These are phyloP conservation scores for Mycocentrospora acerina DNA, from an alignment of 2,329 filamentous ascomycete species.

Conservation along the genomic window DNA sequence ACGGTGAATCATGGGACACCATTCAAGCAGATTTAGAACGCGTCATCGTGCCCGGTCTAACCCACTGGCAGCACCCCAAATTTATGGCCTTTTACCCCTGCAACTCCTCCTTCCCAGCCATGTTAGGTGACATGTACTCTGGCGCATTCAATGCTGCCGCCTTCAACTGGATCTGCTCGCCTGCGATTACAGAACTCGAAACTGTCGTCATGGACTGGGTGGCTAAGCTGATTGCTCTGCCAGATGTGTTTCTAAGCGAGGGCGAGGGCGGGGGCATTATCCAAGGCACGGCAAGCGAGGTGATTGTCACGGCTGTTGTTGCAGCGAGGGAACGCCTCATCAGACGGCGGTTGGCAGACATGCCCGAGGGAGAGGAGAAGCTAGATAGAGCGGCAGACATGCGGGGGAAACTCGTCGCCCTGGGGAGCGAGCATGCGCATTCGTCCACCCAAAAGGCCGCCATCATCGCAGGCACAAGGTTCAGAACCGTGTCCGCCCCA, in stretches of 20 bases:
- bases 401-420: conserved; percentile 72
- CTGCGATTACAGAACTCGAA: conserved; percentile 89
- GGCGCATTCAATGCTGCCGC: conserved; percentile 85
- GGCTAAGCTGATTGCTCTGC: conserved; percentile 72
- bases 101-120: conserved; percentile 76
- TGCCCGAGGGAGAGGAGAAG: conserved; percentile 38
- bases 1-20: conserved; percentile 71
- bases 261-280: conserved; percentile 88
- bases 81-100: conserved; percentile 97
- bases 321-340: conserved; percentile 69
- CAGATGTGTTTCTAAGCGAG: conserved; percentile 71
- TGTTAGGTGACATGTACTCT: conserved; percentile 90
- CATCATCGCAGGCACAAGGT: conserved; percentile 81
- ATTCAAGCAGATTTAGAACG: conserved; percentile 82
- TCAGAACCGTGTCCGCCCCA: conserved; percentile 65
- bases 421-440: conserved; percentile 79
- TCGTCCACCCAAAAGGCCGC: conserved; percentile 86
- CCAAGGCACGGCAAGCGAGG: conserved; percentile 86
- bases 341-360: conserved; percentile 50
- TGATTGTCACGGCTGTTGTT: conserved; percentile 81
- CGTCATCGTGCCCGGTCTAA: conserved; percentile 88
- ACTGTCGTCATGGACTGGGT: conserved; percentile 93
- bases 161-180: conserved; percentile 97
- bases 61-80: conserved; percentile 88
- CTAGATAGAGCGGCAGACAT: conserved; percentile 65